Base-by-base conservation (phyloP, 768 basidiomycete species). In the Boletales sp. region DNA sequence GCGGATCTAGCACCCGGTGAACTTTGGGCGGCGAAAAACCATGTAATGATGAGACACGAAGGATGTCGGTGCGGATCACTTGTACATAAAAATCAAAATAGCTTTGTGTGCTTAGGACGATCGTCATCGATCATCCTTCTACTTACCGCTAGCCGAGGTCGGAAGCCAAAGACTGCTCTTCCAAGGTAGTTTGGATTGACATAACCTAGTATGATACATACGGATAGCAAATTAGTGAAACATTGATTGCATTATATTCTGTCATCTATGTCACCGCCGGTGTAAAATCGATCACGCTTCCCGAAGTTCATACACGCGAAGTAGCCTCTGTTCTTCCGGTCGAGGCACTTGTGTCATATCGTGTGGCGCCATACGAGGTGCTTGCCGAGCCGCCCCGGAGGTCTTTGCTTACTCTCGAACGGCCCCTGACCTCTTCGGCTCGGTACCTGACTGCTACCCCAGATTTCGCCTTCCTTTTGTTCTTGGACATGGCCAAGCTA, bases 1-100 rank as follows among this genome's bases (percentile, higher is more conserved):
- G 91, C 29, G 83, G 90, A 24, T 87, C 90, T 5, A 82, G 68
- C 53, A 83, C 85, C 24, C 75, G 90, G 52, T 92, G 59, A 70
- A 66, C 66, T 34, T 21, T 2, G 11, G 34, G 30, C 45, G 31
- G 15, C 43, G 35, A 30, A 37, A 31, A 52, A 53, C 46, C 40
- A 24, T 37, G 9, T 43, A 35, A 39, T 10, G 24, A 34, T 11
- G 14, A 44, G n/a, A 27, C 24, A 27, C 24, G 36, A 10, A 37
- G 27, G 34, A 29, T 45, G 31, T 56, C 31, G 17, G 24, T 24
- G 43, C 47, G 27, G 24, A 39, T 15, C 29, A 8, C 18, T 24
- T 51, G 45, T 39, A 58, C 36, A 45, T 42, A 19, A 42, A 13
- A 17, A 17, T 38, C 48, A 29, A 42, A 6, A 27, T 6, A 27